phyloP scores from a whole-genome alignment of 768 basidiomycete species.

The Leucosporidium yakuticum region DNA sequence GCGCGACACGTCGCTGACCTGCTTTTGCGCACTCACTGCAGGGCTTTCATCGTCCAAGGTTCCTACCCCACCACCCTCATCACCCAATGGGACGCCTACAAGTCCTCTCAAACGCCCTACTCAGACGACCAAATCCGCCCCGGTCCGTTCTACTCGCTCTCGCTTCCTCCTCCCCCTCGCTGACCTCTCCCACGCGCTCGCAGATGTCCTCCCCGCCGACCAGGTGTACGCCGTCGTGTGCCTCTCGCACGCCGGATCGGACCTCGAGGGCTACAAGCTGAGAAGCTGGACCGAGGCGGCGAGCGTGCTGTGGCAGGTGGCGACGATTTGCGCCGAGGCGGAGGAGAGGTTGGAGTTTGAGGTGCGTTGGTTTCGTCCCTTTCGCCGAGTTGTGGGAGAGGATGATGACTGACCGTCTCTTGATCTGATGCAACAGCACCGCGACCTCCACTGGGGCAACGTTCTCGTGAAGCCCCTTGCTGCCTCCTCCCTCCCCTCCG shows the following conservation, averaged over 20 bases:
- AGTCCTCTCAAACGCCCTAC: constrained; percentile 66
- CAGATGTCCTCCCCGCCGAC: constrained; percentile 66
- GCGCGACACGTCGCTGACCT: no score
- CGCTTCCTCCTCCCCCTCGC: constrained; percentile 13
- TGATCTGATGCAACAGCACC: constrained; percentile 60
- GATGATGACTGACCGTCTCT: neutral
- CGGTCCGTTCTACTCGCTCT: constrained; percentile 49
- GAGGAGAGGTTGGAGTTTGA: constrained; percentile 80
- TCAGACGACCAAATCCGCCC: constrained; percentile 61
- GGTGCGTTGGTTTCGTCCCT: constrained; percentile 50
- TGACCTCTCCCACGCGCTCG: neutral
- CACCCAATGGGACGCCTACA: constrained; percentile 79
- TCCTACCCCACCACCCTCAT: constrained; percentile 73
- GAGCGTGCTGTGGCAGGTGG: constrained; percentile 85
- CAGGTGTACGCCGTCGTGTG: constrained; percentile 88
- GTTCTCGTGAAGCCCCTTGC: constrained; percentile 61
- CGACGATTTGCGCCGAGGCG: constrained; percentile 66
- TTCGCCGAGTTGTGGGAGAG: neutral
- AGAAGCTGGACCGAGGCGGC: constrained; percentile 74
- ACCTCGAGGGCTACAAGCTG: constrained; percentile 81
- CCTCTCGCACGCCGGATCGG: constrained; percentile 80
- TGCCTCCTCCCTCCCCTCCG: constrained; percentile 39
- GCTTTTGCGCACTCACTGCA: constrained; percentile 36
- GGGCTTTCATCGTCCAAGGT: constrained; percentile 80
- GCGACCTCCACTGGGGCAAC: constrained; percentile 98